Base-by-base conservation (phyloP, 2,329 filamentous ascomycete species). In the Penicillium expansum region DNA sequence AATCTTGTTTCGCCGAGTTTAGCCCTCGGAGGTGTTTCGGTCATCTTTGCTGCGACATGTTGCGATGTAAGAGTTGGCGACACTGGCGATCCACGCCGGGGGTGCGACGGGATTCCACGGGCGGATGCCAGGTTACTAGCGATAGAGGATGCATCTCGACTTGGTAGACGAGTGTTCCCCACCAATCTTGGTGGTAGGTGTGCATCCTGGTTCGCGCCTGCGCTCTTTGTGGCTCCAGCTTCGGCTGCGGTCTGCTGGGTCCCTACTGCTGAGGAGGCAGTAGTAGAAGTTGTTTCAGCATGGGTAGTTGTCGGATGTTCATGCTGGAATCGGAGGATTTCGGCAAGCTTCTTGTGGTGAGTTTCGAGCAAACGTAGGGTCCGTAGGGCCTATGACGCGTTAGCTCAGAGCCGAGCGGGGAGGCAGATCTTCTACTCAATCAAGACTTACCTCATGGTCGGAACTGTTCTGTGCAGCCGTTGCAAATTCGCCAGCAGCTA, bases 81-180 rank as follows among this genome's bases (percentile, higher is more conserved):
- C 11, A 86, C 82, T 2, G 88, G 87, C 59, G 88, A 86, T 24
- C 86, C 82, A 59, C 87, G 82, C 57, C 76, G 76, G 51, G 76
- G 75, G 35, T 78, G 76, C 4, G 78, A 73, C 2, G 81, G 82
- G 41, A 96, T 96, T 18, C 92, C 92, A 62, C 92, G 83, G 32
- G 91, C 91, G 14, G 91, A 91, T 14, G 92, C 92, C 42, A 96
- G 78, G 68, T 95, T 95, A 75, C 86, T 96, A 27, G 91, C 91
- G 59, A 96, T 95, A 1, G 91, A 95, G 0, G 91, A 91, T 3
- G 87, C 85, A 56, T 92, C 88, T 56, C 91, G 85, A 27, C 84
- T 80, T 2, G 72, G 85, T 70, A 78, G 65, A 55, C 82, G 77
- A 61, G 75, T 72, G 9, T 73, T 55, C 58, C 70, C 59, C 2